Evolutionary conservation across 495 filamentous ascomycete genomes (phyloP).

Genomic region (Aspergillus indologenus): DNA sequence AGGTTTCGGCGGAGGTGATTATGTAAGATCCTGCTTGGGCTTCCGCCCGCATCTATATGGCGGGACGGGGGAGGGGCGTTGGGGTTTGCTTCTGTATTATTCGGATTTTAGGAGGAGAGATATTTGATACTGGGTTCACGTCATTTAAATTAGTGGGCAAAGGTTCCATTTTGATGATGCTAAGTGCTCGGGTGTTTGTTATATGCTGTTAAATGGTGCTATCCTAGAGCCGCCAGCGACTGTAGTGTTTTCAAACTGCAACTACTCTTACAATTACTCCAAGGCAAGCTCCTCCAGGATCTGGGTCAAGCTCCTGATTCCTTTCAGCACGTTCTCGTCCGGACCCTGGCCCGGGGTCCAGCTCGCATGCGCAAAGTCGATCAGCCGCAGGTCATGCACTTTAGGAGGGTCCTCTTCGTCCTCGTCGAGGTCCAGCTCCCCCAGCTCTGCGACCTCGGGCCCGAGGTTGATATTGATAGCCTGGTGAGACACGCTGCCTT

Average conservation of each 20-base stretch:
- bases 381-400: constrained; percentile 80
- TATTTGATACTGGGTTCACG: too few relatives aligned
- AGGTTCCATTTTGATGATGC: neutral
- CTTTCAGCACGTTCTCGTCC: constrained; percentile 79
- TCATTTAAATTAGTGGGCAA: too few relatives aligned
- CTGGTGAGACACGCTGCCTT: constrained; percentile 27
- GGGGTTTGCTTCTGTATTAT: too few relatives aligned
- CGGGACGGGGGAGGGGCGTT: too few relatives aligned
- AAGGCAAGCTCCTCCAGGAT: constrained; percentile 62
- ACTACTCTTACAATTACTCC: constrained; percentile 24
- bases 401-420: constrained; percentile 66
- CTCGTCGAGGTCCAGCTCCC: constrained; percentile 54
- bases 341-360: constrained; percentile 84
- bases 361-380: constrained; percentile 92
- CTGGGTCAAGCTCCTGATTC: constrained; percentile 68
- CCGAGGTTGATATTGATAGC: constrained; percentile 43
- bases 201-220: too few relatives aligned
- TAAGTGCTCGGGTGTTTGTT: neutral
- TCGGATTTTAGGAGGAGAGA: too few relatives aligned
- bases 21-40: neutral
- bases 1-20: neutral
- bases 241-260: constrained; percentile 9
- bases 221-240: constrained; percentile 32
- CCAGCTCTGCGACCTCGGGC: constrained; percentile 28
- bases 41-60: neutral